Percentiles rank a stretch among this genome's conserved stretches.
These are phyloP conservation scores for Calonectria ilicicola DNA, from an alignment of 2,329 filamentous ascomycete genomes.

Conservation along the genomic window DNA sequence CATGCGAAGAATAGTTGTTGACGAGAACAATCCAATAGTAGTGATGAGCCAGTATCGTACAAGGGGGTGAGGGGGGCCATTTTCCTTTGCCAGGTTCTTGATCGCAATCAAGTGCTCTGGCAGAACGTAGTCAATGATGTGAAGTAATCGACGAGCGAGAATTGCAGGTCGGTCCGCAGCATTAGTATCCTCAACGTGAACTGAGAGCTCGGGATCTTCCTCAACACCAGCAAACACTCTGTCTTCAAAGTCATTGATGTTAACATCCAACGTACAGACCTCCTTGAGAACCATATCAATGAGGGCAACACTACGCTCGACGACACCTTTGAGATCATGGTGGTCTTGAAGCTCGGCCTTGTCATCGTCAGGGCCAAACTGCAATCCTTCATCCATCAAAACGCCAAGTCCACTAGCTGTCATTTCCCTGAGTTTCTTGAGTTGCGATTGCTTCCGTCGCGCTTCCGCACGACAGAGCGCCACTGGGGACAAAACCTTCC, in stretches of 20 bases:
- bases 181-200: slow-evolving; percentile 61
- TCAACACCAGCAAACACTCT: slow-evolving; percentile 73
- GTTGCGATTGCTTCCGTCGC: slow-evolving; percentile 75
- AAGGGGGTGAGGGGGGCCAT: slow-evolving; percentile 80
- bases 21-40: slow-evolving; percentile 79
- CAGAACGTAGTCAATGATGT: slow-evolving; percentile 76
- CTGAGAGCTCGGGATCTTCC: slow-evolving; percentile 69
- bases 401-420: slow-evolving; percentile 90
- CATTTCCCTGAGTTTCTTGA: slow-evolving; percentile 81
- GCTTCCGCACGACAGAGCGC: slow-evolving; percentile 81
- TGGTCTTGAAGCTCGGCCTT: slow-evolving; percentile 64
- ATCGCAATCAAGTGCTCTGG: slow-evolving; percentile 74
- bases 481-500: slow-evolving; percentile 81
- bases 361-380: slow-evolving; percentile 72
- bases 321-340: slow-evolving; percentile 74
- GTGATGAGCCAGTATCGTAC: slow-evolving; percentile 92
- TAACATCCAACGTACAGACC: slow-evolving; percentile 72
- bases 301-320: slow-evolving; percentile 83
- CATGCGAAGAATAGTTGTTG: slow-evolving; percentile 86
- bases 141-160: slow-evolving; percentile 74
- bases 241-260: slow-evolving; percentile 74
- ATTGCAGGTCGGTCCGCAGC: slow-evolving; percentile 64
- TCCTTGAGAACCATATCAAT: slow-evolving; percentile 88
- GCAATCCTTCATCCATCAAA: slow-evolving; percentile 86
- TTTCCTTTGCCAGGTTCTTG: slow-evolving; percentile 65